Evolutionary conservation across 805 yeast genomes (phyloP).

Genomic region (Spathaspora gorwiae): DNA sequence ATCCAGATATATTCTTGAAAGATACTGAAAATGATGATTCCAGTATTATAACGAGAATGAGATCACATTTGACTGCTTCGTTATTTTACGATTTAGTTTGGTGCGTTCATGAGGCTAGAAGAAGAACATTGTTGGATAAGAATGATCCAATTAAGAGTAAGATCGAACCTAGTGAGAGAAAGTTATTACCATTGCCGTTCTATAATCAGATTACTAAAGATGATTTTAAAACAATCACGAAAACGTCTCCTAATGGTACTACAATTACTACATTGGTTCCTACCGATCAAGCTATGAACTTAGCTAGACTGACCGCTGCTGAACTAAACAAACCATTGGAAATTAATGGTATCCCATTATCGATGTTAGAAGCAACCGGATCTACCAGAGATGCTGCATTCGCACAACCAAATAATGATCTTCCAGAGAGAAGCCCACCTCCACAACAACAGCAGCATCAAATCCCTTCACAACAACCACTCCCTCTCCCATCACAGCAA

Average conservation of each 20-base stretch:
- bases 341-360: constrained; percentile 64
- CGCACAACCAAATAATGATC: not conserved
- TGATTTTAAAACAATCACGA: constrained; percentile 77
- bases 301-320: constrained; percentile 56
- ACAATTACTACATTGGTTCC: constrained; percentile 87
- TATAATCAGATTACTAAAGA: constrained; percentile 88
- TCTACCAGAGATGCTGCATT: constrained; percentile 36
- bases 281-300: constrained; percentile 67
- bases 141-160: constrained; percentile 8
- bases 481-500: not conserved
- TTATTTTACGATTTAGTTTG: constrained; percentile 87
- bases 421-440: not conserved
- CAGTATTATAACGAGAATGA: constrained; percentile 73
- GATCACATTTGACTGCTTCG: constrained; percentile 89
- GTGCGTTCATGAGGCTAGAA: constrained; percentile 91
- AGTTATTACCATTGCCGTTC: constrained; percentile 75
- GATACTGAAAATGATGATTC: constrained; percentile 50
- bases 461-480: not conserved
- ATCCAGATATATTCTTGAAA: constrained; percentile 75
- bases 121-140: constrained; percentile 47
- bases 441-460: constrained; percentile 1
- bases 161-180: constrained; percentile 5
- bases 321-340: constrained; percentile 52
- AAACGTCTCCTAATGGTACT: constrained; percentile 90
- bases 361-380: constrained; percentile 79